A percentile compares a stretch with the other conserved stretches of the same genome.
phyloP scores from a whole-genome alignment of 2,329 filamentous ascomycete genomes.

The Aspergillus felis region DNA sequence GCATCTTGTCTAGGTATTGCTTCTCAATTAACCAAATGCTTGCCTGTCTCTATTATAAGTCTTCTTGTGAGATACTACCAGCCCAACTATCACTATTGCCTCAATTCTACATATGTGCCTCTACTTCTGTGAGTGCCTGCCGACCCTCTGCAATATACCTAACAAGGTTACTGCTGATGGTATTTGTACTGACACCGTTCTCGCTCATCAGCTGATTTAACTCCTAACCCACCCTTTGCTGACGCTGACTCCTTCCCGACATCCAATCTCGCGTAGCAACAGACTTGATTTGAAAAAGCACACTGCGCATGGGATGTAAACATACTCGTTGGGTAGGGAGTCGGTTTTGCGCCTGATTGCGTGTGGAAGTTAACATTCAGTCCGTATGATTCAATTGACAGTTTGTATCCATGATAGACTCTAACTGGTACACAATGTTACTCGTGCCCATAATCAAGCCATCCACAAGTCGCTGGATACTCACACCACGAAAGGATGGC shows the following conservation, averaged over 20 bases:
- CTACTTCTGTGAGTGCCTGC: background rate
- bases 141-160: background rate
- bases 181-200: background rate
- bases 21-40: background rate
- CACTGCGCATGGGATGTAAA: background rate
- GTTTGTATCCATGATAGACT: background rate
- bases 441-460: background rate
- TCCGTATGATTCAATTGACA: background rate
- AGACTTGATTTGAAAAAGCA: background rate
- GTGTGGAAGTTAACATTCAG: background rate
- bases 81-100: background rate
- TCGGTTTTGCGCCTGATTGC: background rate
- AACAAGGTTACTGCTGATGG: background rate
- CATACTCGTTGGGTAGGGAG: background rate
- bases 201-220: background rate
- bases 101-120: background rate
- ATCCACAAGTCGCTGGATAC: background rate
- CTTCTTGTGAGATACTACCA: background rate
- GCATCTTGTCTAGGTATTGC: background rate
- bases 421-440: background rate
- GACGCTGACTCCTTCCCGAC: background rate
- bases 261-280: background rate
- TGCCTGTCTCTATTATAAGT: background rate
- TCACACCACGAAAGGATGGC: no score
- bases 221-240: background rate